A percentile compares a stretch with the other conserved stretches of the same genome.
These are phyloP conservation scores for Arthrobotrys musiformis DNA, from an alignment of 2,329 filamentous ascomycete genomes.

Conservation along the genomic window DNA sequence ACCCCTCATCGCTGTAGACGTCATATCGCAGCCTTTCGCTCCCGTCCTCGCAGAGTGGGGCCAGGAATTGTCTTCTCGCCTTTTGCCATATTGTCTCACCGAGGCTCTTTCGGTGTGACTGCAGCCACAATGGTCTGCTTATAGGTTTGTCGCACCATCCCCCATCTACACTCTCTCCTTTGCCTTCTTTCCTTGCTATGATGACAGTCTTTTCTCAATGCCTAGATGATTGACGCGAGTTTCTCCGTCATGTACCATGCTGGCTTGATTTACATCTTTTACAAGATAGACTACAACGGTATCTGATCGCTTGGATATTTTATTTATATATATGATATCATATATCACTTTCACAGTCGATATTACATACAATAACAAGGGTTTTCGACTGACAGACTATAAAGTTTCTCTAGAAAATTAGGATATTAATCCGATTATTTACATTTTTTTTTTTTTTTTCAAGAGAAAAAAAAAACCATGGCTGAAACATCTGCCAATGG, in stretches of 20 bases:
- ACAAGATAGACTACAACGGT: conserved; percentile 92
- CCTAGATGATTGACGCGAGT: conserved; percentile 55
- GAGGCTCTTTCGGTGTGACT: conserved; percentile 27
- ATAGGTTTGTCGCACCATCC: conserved; percentile 36
- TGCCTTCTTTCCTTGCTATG: conserved; percentile 46
- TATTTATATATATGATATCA: not conserved
- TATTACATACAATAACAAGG: conserved; percentile 24
- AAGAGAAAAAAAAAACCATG: too few species aligned
- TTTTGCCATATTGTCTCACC: conserved; percentile 2
- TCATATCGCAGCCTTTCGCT: conserved; percentile 10
- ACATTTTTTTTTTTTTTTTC: too few species aligned
- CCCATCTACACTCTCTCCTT: not conserved
- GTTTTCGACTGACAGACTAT: conserved; percentile 44
- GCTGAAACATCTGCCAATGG: conserved; percentile 54
- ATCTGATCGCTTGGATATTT: conserved; percentile 75
- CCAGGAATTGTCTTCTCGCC: not conserved
- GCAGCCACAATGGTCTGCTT: conserved; percentile 34
- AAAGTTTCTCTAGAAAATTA: conserved; percentile 38
- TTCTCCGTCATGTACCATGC: conserved; percentile 57
- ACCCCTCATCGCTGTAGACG: conserved; percentile 10
- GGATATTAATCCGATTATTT: conserved; percentile 20
- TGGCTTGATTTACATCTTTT: conserved; percentile 67
- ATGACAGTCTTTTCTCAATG: conserved; percentile 57
- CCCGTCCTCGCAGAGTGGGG: not conserved
- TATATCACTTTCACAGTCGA: not conserved